Evolutionary conservation across 2,329 filamentous ascomycete genomes (phyloP).

Genomic region (Lachnellula suecica): DNA sequence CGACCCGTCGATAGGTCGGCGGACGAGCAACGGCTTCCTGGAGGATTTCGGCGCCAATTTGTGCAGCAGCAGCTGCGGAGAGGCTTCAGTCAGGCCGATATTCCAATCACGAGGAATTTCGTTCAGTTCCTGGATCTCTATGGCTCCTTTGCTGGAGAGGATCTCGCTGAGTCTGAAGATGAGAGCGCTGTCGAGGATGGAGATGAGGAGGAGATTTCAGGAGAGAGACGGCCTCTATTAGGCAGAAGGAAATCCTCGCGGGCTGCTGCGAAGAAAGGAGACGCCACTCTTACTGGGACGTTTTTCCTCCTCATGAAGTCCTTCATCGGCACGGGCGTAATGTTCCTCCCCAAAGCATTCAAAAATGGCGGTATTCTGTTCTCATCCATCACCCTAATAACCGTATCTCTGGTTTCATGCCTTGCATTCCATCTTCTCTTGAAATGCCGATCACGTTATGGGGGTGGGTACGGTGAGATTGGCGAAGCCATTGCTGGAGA

Average conservation of each 20-base stretch:
- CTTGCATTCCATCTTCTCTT: slow-evolving; percentile 77
- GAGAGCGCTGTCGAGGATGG: slow-evolving; percentile 43
- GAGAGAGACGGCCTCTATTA: slow-evolving; percentile 74
- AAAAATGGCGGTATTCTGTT: slow-evolving; percentile 96
- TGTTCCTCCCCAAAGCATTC: slow-evolving; percentile 88
- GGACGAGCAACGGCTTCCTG: slow-evolving; percentile 46
- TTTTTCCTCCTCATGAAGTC: slow-evolving; percentile 90
- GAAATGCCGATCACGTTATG: slow-evolving; percentile 60
- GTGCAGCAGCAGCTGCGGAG: slow-evolving; percentile 36
- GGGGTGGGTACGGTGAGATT: slow-evolving; percentile 90
- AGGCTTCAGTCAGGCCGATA: slow-evolving; percentile 35
- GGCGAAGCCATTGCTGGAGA: slow-evolving; percentile 85
- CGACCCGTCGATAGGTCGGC: slow-evolving; percentile 39
- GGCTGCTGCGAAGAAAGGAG: slow-evolving; percentile 60
- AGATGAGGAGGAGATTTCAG: slow-evolving; percentile 50
- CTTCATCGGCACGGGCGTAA: slow-evolving; percentile 90
- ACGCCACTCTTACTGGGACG: slow-evolving; percentile 73
- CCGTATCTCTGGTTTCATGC: slow-evolving; percentile 95
- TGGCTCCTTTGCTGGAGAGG: slow-evolving; percentile 93
- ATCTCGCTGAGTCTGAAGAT: slow-evolving; percentile 70
- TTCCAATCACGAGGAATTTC: slow-evolving; percentile 84
- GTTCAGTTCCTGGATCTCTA: slow-evolving; percentile 91
- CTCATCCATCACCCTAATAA: slow-evolving; percentile 80
- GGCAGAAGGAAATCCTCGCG: slow-evolving; percentile 70
- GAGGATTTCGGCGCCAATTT: slow-evolving; percentile 54